A percentile compares a stretch with the other conserved stretches of the same genome.
Conservation (phyloP, 2,329 filamentous ascomycete species). For the Metarhizium robertsii region DNA sequence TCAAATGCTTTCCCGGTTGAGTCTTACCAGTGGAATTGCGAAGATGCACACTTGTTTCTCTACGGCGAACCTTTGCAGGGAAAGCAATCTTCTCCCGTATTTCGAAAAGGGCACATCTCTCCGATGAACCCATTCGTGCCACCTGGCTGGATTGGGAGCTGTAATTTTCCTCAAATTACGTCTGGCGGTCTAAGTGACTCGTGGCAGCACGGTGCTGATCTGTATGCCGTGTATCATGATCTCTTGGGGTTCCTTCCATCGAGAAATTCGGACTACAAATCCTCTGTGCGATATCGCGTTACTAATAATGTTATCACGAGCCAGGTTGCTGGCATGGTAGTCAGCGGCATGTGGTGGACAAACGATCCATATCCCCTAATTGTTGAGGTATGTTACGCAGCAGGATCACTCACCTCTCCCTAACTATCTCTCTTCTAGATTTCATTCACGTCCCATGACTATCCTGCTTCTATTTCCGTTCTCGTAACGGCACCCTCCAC, state of each 20-base stretch:
- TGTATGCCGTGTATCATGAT: slow-evolving; percentile 67
- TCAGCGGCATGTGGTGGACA: slow-evolving; percentile 57
- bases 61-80: slow-evolving; percentile 50
- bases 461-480: not conserved
- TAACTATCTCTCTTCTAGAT: not conserved
- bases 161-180: slow-evolving; percentile 77
- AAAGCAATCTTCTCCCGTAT: slow-evolving; percentile 43
- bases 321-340: slow-evolving; percentile 68
- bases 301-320: slow-evolving; percentile 78
- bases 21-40: slow-evolving; percentile 62
- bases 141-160: slow-evolving; percentile 61
- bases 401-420: not conserved
- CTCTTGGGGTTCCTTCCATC: slow-evolving; percentile 58
- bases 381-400: slow-evolving; percentile 27
- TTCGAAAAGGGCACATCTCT: slow-evolving; percentile 56
- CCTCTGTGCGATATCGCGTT: slow-evolving; percentile 55
- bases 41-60: slow-evolving; percentile 60
- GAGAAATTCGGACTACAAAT: slow-evolving; percentile 29
- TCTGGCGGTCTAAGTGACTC: slow-evolving; percentile 62
- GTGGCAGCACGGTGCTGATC: slow-evolving; percentile 65
- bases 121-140: slow-evolving; percentile 57
- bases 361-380: slow-evolving; percentile 33
- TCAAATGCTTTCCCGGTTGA: slow-evolving; percentile 69
- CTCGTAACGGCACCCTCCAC: no score
- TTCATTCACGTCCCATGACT: not conserved